Percentiles rank a stretch among this genome's conserved stretches.
Conservation (phyloP, 768 basidiomycete species). For the Phlebiopsis gigantea region DNA sequence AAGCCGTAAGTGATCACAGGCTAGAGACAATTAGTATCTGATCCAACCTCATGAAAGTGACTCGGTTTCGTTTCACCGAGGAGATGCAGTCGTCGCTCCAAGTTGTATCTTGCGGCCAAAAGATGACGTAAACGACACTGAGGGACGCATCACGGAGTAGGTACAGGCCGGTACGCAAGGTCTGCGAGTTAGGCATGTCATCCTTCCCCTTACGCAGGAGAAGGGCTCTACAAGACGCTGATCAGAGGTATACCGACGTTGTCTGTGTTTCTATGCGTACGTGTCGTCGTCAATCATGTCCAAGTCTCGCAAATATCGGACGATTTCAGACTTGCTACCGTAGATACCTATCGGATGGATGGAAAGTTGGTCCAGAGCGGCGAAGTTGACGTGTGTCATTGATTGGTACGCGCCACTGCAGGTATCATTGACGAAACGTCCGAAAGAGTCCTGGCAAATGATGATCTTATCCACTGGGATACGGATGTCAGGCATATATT, state of each 20-base stretch:
- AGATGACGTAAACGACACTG: conserved; percentile 40
- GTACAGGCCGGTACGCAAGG: conserved; percentile 49
- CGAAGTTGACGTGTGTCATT: conserved; percentile 54
- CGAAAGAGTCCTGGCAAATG: conserved; percentile 47
- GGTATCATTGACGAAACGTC: conserved; percentile 41
- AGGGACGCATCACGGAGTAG: conserved; percentile 25
- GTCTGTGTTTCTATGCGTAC: conserved; percentile 28
- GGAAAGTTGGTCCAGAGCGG: conserved; percentile 37
- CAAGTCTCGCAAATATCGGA: conserved; percentile 35
- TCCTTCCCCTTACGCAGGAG: conserved; percentile 16
- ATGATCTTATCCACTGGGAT: conserved; percentile 55
- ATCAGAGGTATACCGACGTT: background rate
- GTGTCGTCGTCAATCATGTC: conserved; percentile 31
- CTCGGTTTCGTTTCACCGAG: conserved; percentile 44
- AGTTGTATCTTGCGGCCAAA: conserved; percentile 58
- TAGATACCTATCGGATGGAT: conserved; percentile 54
- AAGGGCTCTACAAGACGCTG: conserved; percentile 12
- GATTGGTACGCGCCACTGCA: conserved; percentile 48
- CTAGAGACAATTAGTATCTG: background rate
- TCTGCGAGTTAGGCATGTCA: conserved; percentile 19
- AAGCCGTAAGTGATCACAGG: background rate
- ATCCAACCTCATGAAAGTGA: conserved; percentile 56
- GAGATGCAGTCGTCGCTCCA: conserved; percentile 47
- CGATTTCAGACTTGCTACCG: conserved; percentile 48
- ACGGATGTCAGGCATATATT: background rate